Evolutionary conservation across 176 grass and related monocot species (phyloP).

Genomic region (Hordeum vulgare): MorexV3_pseudomolecules_assembly NC_058522.1:268770549-268771048

Average conservation of each 20-base stretch:
- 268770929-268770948: conserved; percentile 10
- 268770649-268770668: conserved; percentile 23
- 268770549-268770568: conserved; percentile 12
- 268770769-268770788: conserved; percentile 2
- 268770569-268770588: conserved; percentile 58
- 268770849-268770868: neutral
- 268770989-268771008: conserved; percentile 24
- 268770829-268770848: neutral
- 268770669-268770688: conserved; percentile 3
- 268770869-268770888: conserved; percentile 37
- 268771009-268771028: neutral
- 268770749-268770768: neutral
- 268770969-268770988: conserved; percentile 31
- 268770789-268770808: neutral
- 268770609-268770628: conserved; percentile 72
- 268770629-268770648: conserved; percentile 58
- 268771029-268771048: neutral
- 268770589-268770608: conserved; percentile 82
- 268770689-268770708: conserved; percentile 27
- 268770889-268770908: conserved; percentile 32
- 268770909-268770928: conserved; percentile 23
- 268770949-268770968: conserved; percentile 24
- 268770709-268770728: conserved; percentile 43
- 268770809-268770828: neutral
- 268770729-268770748: conserved; percentile 33